Percentiles rank a stretch among this genome's conserved stretches.
Conservation (phyloP, 2,329 filamentous ascomycete genomes). For the Colletotrichum siamense region DNA sequence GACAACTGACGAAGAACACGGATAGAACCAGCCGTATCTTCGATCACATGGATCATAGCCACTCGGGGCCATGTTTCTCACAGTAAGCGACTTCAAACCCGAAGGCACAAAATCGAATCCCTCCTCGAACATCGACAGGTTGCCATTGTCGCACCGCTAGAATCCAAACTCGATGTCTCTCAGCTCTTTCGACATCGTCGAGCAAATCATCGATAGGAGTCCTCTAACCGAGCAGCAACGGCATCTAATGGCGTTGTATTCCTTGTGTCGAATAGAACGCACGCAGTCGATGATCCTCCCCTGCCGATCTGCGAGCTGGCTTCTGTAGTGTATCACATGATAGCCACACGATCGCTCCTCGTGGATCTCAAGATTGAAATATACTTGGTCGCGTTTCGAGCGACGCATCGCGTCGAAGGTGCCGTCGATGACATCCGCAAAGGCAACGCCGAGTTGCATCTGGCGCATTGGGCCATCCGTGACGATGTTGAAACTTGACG, state of each 20-base stretch:
- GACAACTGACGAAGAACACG: background rate
- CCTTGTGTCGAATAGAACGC: background rate
- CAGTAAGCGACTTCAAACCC: background rate
- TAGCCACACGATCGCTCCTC: background rate
- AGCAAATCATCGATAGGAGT: background rate
- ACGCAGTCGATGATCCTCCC: background rate
- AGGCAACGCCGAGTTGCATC: background rate
- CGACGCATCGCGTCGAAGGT: background rate
- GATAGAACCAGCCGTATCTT: background rate
- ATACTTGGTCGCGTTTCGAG: background rate
- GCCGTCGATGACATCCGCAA: background rate
- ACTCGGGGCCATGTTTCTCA: background rate
- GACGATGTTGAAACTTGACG: background rate
- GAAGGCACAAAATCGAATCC: background rate
- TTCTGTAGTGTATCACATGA: background rate
- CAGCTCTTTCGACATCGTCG: background rate
- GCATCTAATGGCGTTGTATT: fast-evolving
- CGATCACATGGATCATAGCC: background rate
- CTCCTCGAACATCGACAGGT: background rate
- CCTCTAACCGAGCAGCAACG: background rate
- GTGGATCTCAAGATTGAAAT: background rate
- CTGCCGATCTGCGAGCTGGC: background rate
- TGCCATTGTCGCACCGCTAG: too few relatives aligned
- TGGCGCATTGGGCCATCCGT: background rate
- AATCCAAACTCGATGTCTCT: too few relatives aligned